phyloP scores from a whole-genome alignment of 305 asterid species.

The Fraxinus nigra region DNA sequence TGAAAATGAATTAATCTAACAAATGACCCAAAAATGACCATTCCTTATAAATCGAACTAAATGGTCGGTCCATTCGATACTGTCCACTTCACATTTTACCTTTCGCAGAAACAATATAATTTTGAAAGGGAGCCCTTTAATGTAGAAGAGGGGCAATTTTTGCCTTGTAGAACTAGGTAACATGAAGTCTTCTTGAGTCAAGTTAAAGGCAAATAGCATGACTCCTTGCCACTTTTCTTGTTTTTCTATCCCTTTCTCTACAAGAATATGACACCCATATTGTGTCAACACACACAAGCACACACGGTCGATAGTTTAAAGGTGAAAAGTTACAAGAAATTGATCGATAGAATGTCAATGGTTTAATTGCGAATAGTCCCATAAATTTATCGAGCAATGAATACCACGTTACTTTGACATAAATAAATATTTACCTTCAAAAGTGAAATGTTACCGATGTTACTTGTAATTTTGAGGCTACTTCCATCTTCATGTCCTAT shows the following conservation, averaged over 20 bases:
- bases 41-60: neutral
- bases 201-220: slow-evolving; percentile 39
- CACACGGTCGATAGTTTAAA: neutral
- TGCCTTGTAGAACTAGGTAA: slow-evolving; percentile 44
- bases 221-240: neutral
- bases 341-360: neutral
- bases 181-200: slow-evolving; percentile 39
- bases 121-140: neutral
- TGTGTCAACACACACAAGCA: neutral
- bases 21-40: no score
- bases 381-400: neutral
- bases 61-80: neutral
- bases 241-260: slow-evolving; percentile 25
- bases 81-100: neutral
- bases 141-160: slow-evolving; percentile 25
- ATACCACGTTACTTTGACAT: neutral
- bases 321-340: neutral
- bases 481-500: neutral
- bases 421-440: neutral
- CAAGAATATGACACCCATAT: slow-evolving; percentile 23
- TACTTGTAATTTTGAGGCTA: neutral
- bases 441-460: neutral
- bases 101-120: neutral
- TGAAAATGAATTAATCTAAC: no score
- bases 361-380: neutral